Evolutionary conservation across 176 grass and related monocot genomes (phyloP).

Genomic region (Oropetium thomaeum): DNA sequence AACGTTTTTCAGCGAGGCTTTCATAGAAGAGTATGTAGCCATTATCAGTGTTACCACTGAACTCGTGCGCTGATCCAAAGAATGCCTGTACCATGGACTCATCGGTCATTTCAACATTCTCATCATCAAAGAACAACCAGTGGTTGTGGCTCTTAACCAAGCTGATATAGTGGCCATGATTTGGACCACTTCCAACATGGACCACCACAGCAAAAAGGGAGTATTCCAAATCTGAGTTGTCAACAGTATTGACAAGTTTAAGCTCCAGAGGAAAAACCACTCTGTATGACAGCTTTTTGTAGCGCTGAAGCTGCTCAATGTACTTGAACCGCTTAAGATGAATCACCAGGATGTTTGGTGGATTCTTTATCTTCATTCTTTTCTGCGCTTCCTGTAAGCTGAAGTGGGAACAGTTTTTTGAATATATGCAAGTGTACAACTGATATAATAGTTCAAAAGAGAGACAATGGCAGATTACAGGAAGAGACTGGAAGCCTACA

Average conservation of each 20-base stretch:
- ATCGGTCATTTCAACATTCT: constrained; percentile 95
- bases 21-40: constrained; percentile 97
- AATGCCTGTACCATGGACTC: constrained; percentile 81
- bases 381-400: constrained; percentile 99
- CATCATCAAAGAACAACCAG: constrained; percentile 92
- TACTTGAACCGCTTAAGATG: constrained; percentile 99
- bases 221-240: constrained; percentile 85
- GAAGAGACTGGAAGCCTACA: neutral
- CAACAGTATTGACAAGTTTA: constrained; percentile 79
- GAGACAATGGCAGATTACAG: neutral
- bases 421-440: neutral
- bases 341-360: constrained; percentile 91
- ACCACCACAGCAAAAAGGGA: constrained; percentile 93
- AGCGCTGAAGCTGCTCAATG: constrained; percentile 87
- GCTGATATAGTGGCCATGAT: constrained; percentile 96
- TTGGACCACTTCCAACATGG: constrained; percentile 88
- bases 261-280: constrained; percentile 96
- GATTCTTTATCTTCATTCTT: constrained; percentile 98
- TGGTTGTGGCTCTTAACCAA: constrained; percentile 95
- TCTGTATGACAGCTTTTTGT: constrained; percentile 87
- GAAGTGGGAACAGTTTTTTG: constrained; percentile 23
- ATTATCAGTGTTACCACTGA: constrained; percentile 87
- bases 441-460: neutral
- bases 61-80: constrained; percentile 89
- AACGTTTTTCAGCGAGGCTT: constrained; percentile 54